These are phyloP conservation scores for Phytopythium vexans DNA, from an alignment of 352 stramenopile species.

Conservation along the genomic window DNA sequence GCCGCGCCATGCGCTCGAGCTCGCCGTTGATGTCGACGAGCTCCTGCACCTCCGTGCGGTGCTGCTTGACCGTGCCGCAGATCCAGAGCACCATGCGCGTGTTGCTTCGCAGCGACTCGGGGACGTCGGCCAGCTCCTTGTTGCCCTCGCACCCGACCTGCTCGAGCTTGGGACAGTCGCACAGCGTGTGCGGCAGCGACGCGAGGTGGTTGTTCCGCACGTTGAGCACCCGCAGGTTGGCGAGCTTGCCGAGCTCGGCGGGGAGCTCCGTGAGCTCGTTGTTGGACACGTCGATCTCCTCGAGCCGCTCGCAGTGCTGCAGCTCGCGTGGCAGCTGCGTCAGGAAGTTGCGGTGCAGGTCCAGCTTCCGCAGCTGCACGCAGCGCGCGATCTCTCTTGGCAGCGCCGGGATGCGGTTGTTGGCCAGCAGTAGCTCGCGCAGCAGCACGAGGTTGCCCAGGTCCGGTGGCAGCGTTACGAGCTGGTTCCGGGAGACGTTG, in stretches of 20 bases:
- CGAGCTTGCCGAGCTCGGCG: slow-evolving; percentile 47
- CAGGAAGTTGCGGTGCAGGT: slow-evolving; percentile 68
- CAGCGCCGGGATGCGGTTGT: slow-evolving; percentile 59
- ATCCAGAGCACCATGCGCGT: slow-evolving; percentile 80
- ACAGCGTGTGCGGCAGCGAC: slow-evolving; percentile 60
- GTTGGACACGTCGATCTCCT: slow-evolving; percentile 58
- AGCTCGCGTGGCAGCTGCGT: slow-evolving; percentile 56
- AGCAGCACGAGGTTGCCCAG: slow-evolving; percentile 65
- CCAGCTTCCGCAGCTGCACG: slow-evolving; percentile 62
- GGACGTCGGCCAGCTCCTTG: slow-evolving; percentile 50
- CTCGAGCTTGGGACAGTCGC: slow-evolving; percentile 55
- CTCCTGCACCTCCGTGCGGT: slow-evolving; percentile 56
- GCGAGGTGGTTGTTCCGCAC: slow-evolving; percentile 75
- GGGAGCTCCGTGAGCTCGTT: slow-evolving; percentile 61
- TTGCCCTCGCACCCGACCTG: slow-evolving; percentile 62
- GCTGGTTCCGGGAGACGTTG: slow-evolving; percentile 68
- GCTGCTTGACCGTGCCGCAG: slow-evolving; percentile 70
- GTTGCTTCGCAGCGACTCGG: slow-evolving; percentile 62
- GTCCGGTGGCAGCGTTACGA: slow-evolving; percentile 53
- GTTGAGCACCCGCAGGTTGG: slow-evolving; percentile 56
- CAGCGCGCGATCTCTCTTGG: slow-evolving; percentile 52
- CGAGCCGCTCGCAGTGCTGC: slow-evolving; percentile 68
- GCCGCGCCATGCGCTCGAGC: slow-evolving; percentile 65
- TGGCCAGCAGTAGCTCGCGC: slow-evolving; percentile 53
- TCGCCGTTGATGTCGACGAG: slow-evolving; percentile 76